Evolutionary conservation across 257 asterid species (phyloP).

Genomic region (Solanum piurae): DNA sequence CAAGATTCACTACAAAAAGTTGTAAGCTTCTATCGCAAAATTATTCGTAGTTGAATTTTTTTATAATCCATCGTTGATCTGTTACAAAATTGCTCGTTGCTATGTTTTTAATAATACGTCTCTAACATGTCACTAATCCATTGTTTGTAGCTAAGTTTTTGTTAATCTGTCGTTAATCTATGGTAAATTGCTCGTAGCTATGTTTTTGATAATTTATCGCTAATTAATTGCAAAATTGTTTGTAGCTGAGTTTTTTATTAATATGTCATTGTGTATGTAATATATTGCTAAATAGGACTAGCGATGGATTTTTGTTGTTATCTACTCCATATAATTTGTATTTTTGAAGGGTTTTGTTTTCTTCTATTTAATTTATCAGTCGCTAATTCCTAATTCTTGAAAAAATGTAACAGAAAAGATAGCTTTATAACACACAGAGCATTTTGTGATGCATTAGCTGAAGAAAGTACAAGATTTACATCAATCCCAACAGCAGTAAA

Average conservation of each 20-base stretch:
- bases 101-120: neutral
- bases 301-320: neutral
- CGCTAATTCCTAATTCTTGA: neutral
- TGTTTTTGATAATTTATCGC: too few species aligned
- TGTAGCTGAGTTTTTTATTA: neutral
- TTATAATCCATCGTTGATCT: neutral
- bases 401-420: slow-evolving; percentile 51
- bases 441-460: slow-evolving; percentile 81
- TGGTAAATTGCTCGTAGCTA: too few species aligned
- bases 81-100: neutral
- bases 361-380: neutral
- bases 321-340: too few species aligned
- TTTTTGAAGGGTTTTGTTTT: neutral
- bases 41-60: neutral
- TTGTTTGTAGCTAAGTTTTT: neutral
- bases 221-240: neutral
- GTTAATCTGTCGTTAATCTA: neutral
- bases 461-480: slow-evolving; percentile 64
- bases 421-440: slow-evolving; percentile 93
- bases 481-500: slow-evolving; percentile 25
- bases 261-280: neutral
- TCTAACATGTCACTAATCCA: too few species aligned
- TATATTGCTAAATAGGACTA: neutral
- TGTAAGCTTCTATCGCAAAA: neutral
- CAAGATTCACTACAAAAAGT: neutral